Evolutionary conservation across 805 yeast genomes (phyloP).

Genomic region (Ascoidea rubescens): DNA sequence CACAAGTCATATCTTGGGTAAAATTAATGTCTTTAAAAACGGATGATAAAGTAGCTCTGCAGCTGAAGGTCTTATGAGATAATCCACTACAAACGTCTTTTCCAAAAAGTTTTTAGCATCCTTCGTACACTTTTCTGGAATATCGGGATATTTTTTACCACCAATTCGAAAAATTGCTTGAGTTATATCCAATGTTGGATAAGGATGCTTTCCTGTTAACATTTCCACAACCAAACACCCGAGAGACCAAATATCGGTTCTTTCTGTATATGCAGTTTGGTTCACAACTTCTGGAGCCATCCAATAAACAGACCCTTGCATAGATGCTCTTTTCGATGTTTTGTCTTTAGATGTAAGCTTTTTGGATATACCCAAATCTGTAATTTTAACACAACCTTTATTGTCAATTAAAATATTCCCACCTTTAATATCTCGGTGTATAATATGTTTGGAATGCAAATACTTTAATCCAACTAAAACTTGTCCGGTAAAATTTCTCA

Average conservation of each 20-base stretch:
- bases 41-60: conserved; percentile 48
- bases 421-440: conserved; percentile 54
- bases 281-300: conserved; percentile 99
- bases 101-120: conserved; percentile 54
- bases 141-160: conserved; percentile 60
- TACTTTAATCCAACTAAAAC: conserved; percentile 41
- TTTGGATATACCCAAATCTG: conserved; percentile 53
- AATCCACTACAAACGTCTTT: conserved; percentile 64
- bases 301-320: conserved; percentile 87
- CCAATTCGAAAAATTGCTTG: conserved; percentile 95
- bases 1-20: background rate
- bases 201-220: conserved; percentile 94
- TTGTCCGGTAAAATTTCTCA: conserved; percentile 39
- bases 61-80: conserved; percentile 62
- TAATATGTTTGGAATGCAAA: conserved; percentile 41
- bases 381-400: conserved; percentile 47
- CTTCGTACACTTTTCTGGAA: conserved; percentile 57
- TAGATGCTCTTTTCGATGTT: conserved; percentile 24
- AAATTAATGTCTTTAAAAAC: conserved; percentile 24
- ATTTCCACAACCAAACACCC: conserved; percentile 91
- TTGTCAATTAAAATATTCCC: conserved; percentile 48
- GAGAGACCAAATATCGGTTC: conserved; percentile 95
- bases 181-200: conserved; percentile 89
- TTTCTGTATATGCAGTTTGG: conserved; percentile 79
- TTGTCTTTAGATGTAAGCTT: conserved; percentile 15